Evolutionary conservation across 1,284 basidiomycete genomes (phyloP), one percentile per base, ranked within the genome.

Genomic region (Rhodotorula sp.): DNA sequence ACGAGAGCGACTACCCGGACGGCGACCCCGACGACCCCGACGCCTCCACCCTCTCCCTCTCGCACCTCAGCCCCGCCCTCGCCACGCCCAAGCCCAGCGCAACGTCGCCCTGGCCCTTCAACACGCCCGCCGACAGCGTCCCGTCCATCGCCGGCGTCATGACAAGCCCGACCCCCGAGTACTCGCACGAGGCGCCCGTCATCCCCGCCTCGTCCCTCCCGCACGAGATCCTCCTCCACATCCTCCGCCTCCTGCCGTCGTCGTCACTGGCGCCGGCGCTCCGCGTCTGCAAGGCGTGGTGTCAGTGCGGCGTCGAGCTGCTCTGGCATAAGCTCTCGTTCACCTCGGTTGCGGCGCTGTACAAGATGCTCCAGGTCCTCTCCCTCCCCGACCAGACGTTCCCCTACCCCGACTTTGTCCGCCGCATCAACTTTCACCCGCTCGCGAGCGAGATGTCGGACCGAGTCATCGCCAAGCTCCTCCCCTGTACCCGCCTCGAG

Each of bases 311-410:
- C 15, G 94, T 96, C 66, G 94, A 97, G 81, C 86, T 98, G 29
- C 86, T 99, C 32, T 99, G 96, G 96, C 91, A 95, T 82, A 91
- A 92, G 78, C 95, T 96, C 27, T 85, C 86, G 66, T 89, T 96
- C 80, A 85, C 87, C 67, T 87, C 87, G 72, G 85, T 89, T 70
- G 84, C 86, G 63, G 89, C 89, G 56, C 86, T 96, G 63, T 86
- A 89, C 80, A 90, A 90, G 82, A 89, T 94, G 87, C 86, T 93
- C 78, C 83, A 85, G 64, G 84, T 90, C 51, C 83, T 94, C 69
- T 83, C 84, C 29, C 83, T 64, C 67, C 63, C 78, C 2, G 71
- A 78, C n/a, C 87, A 89, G 76, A 91, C 91, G 0, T 96, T 99
- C 82, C 89, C 90, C 12, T 99, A 99, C 80, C 86, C 91, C 57